A percentile compares a stretch with the other conserved stretches of the same genome.
These are phyloP conservation scores for Ceratocystis cubensis DNA, from an alignment of 2,329 filamentous ascomycete species.

Conservation along the genomic window DNA sequence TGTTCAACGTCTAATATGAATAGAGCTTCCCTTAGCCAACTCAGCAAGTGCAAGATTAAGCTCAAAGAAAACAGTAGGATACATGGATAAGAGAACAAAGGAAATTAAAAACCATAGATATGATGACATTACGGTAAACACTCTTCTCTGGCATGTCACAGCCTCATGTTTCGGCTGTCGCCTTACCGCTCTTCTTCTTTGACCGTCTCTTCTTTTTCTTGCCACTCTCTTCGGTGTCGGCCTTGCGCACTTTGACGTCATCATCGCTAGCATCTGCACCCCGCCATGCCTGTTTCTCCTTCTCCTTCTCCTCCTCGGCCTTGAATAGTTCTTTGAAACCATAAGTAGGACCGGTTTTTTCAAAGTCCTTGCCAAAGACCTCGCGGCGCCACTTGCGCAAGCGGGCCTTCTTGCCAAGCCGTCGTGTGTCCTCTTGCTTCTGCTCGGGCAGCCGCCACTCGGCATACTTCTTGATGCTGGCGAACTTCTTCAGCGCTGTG, in stretches of 20 bases:
- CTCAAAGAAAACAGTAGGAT: too few relatives aligned
- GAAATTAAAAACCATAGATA: conserved; percentile 13
- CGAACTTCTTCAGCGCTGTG: conserved; percentile 74
- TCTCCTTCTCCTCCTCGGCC: conserved; percentile 26
- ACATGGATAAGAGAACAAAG: not conserved
- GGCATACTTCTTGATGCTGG: conserved; percentile 87
- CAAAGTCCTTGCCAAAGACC: conserved; percentile 47
- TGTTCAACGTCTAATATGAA: not conserved
- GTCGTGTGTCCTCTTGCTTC: conserved; percentile 80
- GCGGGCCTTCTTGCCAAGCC: conserved; percentile 81
- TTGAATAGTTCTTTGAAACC: conserved; percentile 37
- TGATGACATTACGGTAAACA: not conserved
- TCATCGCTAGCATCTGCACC: conserved; percentile 16
- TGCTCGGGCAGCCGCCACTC: conserved; percentile 78
- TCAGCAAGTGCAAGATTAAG: too few relatives aligned
- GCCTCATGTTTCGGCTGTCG: conserved; percentile 23
- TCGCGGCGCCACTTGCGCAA: conserved; percentile 71
- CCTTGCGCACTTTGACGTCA: conserved; percentile 27
- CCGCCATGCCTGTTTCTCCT: conserved; percentile 19
- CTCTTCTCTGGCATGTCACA: not conserved
- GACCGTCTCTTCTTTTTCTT: conserved; percentile 40
- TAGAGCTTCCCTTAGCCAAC: too few relatives aligned
- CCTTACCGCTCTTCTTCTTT: conserved; percentile 37
- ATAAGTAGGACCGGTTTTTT: conserved; percentile 44
- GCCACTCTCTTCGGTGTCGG: conserved; percentile 24